Evolutionary conservation across 2,329 filamentous ascomycete species (phyloP), one percentile per base, ranked within the genome.

Genomic region (Paraphoma sp.): DNA sequence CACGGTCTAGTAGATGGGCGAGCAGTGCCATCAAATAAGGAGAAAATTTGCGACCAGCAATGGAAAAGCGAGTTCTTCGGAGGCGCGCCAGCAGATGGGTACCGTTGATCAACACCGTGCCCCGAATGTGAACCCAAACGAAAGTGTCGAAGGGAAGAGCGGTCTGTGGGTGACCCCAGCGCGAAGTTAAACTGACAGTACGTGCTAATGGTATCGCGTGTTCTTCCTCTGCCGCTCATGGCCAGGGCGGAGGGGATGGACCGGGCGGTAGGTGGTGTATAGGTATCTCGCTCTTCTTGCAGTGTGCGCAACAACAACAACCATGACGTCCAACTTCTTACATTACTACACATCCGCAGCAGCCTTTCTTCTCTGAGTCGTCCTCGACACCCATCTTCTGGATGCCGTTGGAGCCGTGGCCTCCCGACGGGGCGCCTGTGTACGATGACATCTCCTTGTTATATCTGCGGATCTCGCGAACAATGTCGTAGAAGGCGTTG

Each of bases 401-500:
- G 62, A 84, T 71, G 56, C 69, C 89, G 69, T 85, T 86, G 68
- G 84, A 86, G 55, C 57, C 60, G 62, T 81, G 80, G 57, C 81
- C 82, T 67, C 60, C 87, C 82, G 59, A 84, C 82, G 70, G 86
- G 82, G 65, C 88, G 54, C 89, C 89, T 60, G 88, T 87, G 79
- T 96, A 92, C 57, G 91, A 92, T 59, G 93, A 93, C 89, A 97
- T 96, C 76, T 98, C 94, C 78, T 95, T 94, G 87, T 99, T 98
- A 82, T 96, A 98, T 80, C 92, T 90, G 80, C 95, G 88, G 75
- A 99, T 99, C 78, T 98, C 95, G 76, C 95, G 90, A 56, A 99
- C 95, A 69, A 98, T 93, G 76, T 98, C 93, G 85, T 94, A 98
- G 82, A 99, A 99, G 53, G 94, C 93, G 81, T 96, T 93, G 80